phyloP scores from a whole-genome alignment of 1,284 basidiomycete genomes.

The Heterobasidion parviporum region DNA sequence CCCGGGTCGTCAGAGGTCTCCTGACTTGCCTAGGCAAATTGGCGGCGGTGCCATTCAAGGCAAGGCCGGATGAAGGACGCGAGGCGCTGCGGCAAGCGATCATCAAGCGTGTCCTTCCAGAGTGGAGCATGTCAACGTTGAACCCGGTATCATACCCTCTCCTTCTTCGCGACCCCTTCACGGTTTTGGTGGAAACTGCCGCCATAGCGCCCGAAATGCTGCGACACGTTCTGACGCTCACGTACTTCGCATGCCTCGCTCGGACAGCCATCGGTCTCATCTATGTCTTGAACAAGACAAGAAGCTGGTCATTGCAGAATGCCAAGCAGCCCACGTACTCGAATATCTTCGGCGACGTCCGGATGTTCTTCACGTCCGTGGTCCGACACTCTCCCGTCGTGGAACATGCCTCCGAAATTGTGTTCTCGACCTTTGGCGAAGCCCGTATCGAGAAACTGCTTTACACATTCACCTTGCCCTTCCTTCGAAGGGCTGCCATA shows the following conservation, averaged over 20 bases:
- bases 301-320: slow-evolving; percentile 37
- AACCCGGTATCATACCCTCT: slow-evolving; percentile 72
- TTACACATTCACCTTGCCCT: slow-evolving; percentile 87
- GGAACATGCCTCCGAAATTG: slow-evolving; percentile 69
- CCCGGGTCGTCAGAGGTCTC: slow-evolving; percentile 70
- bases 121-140: slow-evolving; percentile 79
- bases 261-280: slow-evolving; percentile 79
- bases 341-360: slow-evolving; percentile 67
- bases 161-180: slow-evolving; percentile 81
- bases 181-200: slow-evolving; percentile 81
- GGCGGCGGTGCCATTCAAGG: slow-evolving; percentile 59
- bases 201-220: slow-evolving; percentile 85
- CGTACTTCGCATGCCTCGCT: slow-evolving; percentile 85
- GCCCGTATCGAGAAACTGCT: slow-evolving; percentile 80
- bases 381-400: slow-evolving; percentile 74
- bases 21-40: slow-evolving; percentile 64
- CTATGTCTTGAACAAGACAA: slow-evolving; percentile 67
- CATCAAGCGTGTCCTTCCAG: slow-evolving; percentile 80
- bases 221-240: slow-evolving; percentile 74
- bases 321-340: slow-evolving; percentile 41
- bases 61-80: slow-evolving; percentile 57
- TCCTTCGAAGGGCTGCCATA: slow-evolving; percentile 87
- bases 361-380: slow-evolving; percentile 81
- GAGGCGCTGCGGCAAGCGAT: slow-evolving; percentile 76
- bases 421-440: slow-evolving; percentile 72